These are phyloP conservation scores for Solanum hybrid DNA, from an alignment of 305 asterid species.

Conservation along the genomic window DNA sequence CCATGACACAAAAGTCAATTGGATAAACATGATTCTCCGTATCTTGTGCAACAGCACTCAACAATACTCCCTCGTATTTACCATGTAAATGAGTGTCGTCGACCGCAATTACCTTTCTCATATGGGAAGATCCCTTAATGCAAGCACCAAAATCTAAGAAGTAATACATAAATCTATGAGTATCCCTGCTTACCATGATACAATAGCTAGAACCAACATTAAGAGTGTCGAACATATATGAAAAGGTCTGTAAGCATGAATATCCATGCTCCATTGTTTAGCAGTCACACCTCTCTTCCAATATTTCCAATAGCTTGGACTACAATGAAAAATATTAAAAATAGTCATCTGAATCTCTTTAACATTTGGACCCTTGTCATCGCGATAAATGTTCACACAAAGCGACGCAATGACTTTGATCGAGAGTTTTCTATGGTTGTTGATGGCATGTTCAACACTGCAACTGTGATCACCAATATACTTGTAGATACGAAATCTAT, in stretches of 20 bases:
- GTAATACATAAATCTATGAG: neutral
- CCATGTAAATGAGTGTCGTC: neutral
- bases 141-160: neutral
- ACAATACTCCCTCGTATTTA: neutral
- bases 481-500: neutral
- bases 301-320: neutral
- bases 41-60: neutral
- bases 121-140: neutral
- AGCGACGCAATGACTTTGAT: neutral
- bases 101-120: neutral
- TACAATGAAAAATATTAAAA: neutral
- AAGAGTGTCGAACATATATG: neutral
- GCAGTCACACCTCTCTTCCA: neutral
- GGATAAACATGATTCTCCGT: neutral
- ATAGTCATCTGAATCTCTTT: neutral
- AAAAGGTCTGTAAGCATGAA: neutral
- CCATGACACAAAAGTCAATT: neutral
- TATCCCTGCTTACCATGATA: neutral
- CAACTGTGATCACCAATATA: neutral
- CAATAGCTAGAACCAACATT: too few species aligned
- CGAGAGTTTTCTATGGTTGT: neutral
- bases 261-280: neutral
- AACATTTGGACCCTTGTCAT: neutral
- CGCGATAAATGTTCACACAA: neutral
- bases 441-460: neutral